Conservation (phyloP, 1,139 yeast species). For the Sugiyamaella sp. region DNA sequence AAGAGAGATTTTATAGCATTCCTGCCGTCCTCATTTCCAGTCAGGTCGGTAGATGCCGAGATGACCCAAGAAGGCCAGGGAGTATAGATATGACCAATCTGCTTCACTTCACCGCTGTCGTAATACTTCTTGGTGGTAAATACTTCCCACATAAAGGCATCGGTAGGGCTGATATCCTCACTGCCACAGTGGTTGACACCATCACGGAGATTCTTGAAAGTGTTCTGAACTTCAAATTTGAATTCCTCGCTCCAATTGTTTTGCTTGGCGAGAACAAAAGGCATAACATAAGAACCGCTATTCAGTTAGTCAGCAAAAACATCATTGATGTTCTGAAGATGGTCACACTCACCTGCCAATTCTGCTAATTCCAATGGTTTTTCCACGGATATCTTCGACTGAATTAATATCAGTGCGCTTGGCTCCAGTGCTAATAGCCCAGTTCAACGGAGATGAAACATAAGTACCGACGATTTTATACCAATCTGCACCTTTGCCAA, state of each 20-base stretch:
- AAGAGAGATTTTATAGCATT: conserved; percentile 49
- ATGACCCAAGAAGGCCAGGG: conserved; percentile 98
- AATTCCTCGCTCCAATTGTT: conserved; percentile 47
- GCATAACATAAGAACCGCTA: conserved; percentile 89
- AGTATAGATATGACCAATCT: conserved; percentile 84
- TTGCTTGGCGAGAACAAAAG: conserved; percentile 76
- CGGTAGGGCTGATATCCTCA: conserved; percentile 51
- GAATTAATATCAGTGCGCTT: conserved; percentile 56
- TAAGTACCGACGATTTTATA: conserved; percentile 78
- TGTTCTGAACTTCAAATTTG: conserved; percentile 60
- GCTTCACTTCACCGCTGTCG: conserved; percentile 75
- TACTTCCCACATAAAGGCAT: conserved; percentile 96
- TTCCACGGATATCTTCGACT: conserved; percentile 59
- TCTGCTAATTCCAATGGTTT: conserved; percentile 77
- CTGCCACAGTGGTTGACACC: conserved; percentile 65
- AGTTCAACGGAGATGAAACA: conserved; percentile 78
- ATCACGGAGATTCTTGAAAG: conserved; percentile 73
- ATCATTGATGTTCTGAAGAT: background rate
- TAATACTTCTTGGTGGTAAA: conserved; percentile 86
- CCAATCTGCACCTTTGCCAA: conserved; percentile 66
- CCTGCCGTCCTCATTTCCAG: conserved; percentile 35
- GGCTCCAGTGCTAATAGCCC: conserved; percentile 86
- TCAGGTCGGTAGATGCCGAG: conserved; percentile 51
- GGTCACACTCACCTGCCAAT: conserved; percentile 53
- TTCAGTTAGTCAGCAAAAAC: background rate